Evolutionary conservation across 345 rosid species (phyloP).

Genomic region (Salix arbutifolia): DNA sequence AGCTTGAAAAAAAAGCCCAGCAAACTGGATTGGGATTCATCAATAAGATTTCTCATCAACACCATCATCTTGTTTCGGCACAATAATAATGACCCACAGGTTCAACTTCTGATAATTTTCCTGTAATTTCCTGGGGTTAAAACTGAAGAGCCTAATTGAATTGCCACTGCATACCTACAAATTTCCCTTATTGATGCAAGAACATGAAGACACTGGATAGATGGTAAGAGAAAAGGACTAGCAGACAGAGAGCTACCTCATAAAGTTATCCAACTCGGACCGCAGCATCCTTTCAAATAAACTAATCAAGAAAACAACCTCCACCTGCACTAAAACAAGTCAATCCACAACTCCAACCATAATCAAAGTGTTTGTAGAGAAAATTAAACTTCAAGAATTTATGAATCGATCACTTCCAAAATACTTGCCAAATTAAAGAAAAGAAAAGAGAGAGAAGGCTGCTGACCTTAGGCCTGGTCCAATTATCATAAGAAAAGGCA

Average conservation of each 20-base stretch:
- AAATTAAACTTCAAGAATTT: neutral
- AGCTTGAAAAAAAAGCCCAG: no score
- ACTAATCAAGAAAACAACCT: conserved; percentile 62
- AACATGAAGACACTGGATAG: neutral
- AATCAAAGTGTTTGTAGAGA: neutral
- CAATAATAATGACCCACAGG: no score
- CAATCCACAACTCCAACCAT: neutral
- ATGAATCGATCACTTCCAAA: neutral
- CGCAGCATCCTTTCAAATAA: conserved; percentile 50
- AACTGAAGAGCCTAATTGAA: neutral
- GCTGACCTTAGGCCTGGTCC: conserved; percentile 66
- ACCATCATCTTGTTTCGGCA: no score
- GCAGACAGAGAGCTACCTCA: conserved; percentile 26
- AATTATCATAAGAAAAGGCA: conserved; percentile 75
- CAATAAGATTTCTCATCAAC: no score
- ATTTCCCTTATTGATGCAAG: neutral
- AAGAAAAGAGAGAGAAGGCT: neutral
- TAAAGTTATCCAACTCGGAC: conserved; percentile 38
- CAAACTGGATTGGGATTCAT: neutral
- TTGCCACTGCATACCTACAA: neutral
- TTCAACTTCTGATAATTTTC: no score
- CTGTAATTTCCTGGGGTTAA: neutral
- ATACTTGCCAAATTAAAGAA: neutral
- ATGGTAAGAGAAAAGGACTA: neutral
- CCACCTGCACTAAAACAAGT: conserved; percentile 39